phyloP scores from a whole-genome alignment of 768 basidiomycete species.

The Podaxis sp. region DNA sequence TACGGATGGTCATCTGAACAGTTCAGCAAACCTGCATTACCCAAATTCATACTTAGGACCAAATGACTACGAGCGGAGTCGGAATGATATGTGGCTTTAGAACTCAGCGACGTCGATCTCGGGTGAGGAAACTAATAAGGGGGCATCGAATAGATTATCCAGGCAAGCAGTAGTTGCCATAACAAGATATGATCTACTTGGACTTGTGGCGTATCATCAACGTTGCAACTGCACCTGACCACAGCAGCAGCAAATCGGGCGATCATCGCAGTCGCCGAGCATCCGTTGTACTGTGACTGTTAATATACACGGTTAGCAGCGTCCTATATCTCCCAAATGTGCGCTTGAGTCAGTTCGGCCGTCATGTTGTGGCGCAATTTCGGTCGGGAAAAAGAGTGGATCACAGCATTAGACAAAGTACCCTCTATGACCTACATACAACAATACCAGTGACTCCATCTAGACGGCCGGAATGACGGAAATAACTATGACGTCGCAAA shows the following conservation, averaged over 20 bases:
- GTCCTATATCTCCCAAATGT: no score
- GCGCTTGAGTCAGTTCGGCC: no score
- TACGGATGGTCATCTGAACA: not conserved
- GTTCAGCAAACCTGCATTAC: not conserved
- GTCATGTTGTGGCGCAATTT: no score
- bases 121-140: not conserved
- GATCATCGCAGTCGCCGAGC: not conserved
- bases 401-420: not conserved
- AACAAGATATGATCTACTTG: not conserved
- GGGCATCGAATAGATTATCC: not conserved
- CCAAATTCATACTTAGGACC: not conserved
- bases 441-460: not conserved
- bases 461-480: not conserved
- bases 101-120: not conserved
- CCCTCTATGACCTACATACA: not conserved
- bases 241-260: not conserved
- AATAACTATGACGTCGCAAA: not conserved
- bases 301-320: no score
- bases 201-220: not conserved
- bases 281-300: no score
- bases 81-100: not conserved
- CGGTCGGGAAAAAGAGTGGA: not conserved
- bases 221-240: not conserved
- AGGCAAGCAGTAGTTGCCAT: not conserved
- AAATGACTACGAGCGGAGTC: not conserved